A percentile compares a stretch with the other conserved stretches of the same genome.
Conservation (phyloP, 176 grass and related monocot species). For the Oryza glaberrima region DNA sequence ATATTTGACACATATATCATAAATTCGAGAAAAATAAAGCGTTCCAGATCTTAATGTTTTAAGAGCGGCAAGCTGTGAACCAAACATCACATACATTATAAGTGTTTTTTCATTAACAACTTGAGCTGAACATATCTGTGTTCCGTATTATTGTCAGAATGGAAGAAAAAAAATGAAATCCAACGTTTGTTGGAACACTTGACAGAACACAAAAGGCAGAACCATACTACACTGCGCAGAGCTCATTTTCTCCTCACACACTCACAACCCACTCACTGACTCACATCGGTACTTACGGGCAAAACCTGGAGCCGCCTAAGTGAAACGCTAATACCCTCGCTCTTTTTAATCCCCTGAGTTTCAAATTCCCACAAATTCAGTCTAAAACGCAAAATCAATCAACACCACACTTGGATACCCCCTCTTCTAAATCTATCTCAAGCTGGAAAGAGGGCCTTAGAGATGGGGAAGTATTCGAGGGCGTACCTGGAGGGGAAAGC, state of each 20-base stretch:
- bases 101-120: neutral
- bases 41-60: neutral
- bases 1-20: neutral
- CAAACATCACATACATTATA: neutral
- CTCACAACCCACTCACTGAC: neutral
- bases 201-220: neutral
- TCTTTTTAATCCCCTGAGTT: too few species aligned
- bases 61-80: neutral
- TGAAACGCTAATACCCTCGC: too few species aligned
- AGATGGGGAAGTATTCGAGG: neutral
- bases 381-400: neutral
- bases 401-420: neutral
- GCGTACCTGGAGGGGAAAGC: constrained; percentile 26
- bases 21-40: neutral
- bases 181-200: neutral
- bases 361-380: neutral
- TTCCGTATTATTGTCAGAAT: neutral
- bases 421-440: neutral
- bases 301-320: neutral
- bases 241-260: neutral
- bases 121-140: neutral
- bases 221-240: neutral
- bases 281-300: neutral
- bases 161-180: neutral
- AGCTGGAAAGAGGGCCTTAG: neutral